Evolutionary conservation across 2,329 filamentous ascomycete genomes (phyloP), one percentile per base, ranked within the genome.

Genomic region (Talaromyces funiculosus): DNA sequence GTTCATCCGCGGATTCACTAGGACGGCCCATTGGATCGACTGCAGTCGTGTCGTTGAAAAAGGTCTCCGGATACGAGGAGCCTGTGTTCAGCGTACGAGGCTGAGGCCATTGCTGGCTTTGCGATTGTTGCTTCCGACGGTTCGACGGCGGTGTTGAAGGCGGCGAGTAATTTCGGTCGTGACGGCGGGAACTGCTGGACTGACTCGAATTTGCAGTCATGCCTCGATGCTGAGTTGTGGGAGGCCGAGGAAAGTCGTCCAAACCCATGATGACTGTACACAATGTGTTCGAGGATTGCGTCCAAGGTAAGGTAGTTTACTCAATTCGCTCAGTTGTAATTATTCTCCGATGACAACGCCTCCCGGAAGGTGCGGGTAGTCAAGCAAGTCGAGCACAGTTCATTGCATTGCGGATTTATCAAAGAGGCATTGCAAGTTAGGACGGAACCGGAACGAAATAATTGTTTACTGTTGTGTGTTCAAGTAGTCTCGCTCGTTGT

Each of bases 71-170:
- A 53, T 74, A 70, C n/a, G 76, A 72, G 1, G 71, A 70, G 43
- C 71, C 69, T 40, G 64, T 61, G 22, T 66, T 67, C 55, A 67
- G 66, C 24, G 62, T 66, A 63, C 67, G 67, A 12, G 61, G 22
- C 26, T 53, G 61, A 49, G 57, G 47, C 42, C 43, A 58, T 42
- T 40, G 51, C 51, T 40, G 51, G 51, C 51, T 33, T 57, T 70
- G 75, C 18, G 64, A 62, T 20, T 68, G 65, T 29, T 69, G 70
- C 62, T 71, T 69, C 53, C 67, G 74, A 47, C 68, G 65, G 49
- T 68, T 70, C 57, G 72, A 69, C 42, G 74, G 72, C 54, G 76
- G 76, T 7, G 76, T 78, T 38, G 68, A 72, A 51, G 77, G 77
- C 57, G 76, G 75, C 16, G 74, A 75, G 53, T 66, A 64, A 53